These are phyloP conservation scores for Penstemon barbatus DNA, from an alignment of 257 asterid species.

Conservation along the genomic window DNA sequence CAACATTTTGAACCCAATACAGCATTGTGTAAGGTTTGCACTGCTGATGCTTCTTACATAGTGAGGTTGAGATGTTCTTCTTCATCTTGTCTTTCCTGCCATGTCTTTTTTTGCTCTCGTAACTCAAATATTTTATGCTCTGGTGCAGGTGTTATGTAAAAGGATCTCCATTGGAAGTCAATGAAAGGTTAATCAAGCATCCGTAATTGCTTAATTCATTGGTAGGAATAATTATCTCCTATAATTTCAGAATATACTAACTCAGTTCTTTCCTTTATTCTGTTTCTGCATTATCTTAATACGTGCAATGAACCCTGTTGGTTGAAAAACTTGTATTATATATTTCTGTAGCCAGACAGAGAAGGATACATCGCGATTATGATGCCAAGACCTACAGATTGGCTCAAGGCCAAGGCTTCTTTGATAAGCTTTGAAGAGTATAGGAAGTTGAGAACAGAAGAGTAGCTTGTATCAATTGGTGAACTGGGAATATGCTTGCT, in stretches of 20 bases:
- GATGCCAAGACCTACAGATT: constrained; percentile 87
- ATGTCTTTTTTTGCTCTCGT: background rate
- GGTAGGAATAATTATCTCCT: constrained; percentile 39
- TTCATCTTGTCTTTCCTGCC: background rate
- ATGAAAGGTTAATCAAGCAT: constrained; percentile 64
- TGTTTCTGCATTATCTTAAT: background rate
- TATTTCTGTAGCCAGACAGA: constrained; percentile 61
- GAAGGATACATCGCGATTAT: constrained; percentile 91
- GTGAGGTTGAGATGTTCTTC: constrained; percentile 58
- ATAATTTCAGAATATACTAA: background rate
- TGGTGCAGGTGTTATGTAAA: constrained; percentile 80
- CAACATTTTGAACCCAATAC: constrained; percentile 85
- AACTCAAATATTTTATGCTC: background rate
- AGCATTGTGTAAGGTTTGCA: constrained; percentile 82
- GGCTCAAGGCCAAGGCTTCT: constrained; percentile 75
- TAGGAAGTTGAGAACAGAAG: constrained; percentile 44
- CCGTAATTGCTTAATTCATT: constrained; percentile 64
- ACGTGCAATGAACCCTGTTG: background rate
- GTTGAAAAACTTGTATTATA: constrained; percentile 18
- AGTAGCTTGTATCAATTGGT: constrained; percentile 22
- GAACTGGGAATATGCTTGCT: constrained; percentile 3
- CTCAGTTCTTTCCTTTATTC: background rate
- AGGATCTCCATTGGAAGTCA: constrained; percentile 92
- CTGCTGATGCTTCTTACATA: constrained; percentile 60
- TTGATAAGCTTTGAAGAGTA: constrained; percentile 56